Evolutionary conservation across 2,329 filamentous ascomycete species (phyloP).

Genomic region (Alternaria ventricosa): DNA sequence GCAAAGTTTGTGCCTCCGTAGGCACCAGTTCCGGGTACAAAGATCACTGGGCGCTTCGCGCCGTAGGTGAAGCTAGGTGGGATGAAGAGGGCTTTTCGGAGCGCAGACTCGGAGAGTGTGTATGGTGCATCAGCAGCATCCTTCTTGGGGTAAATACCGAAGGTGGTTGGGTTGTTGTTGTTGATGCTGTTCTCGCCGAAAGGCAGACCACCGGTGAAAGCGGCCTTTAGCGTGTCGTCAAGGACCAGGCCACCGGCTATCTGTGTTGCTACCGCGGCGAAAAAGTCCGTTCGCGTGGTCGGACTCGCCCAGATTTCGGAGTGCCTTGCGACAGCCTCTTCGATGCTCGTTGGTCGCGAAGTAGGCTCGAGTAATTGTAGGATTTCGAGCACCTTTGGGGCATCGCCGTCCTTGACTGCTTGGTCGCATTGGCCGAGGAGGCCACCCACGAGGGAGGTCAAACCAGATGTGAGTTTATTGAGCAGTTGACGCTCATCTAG

Average conservation of each 20-base stretch:
- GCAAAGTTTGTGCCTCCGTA: constrained; percentile 56
- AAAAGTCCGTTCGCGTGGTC: constrained; percentile 22
- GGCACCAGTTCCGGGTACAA: constrained; percentile 61
- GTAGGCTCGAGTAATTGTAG: constrained; percentile 22
- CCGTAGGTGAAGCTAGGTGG: constrained; percentile 54
- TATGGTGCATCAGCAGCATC: constrained; percentile 56
- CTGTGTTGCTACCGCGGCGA: constrained; percentile 26
- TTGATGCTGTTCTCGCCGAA: constrained; percentile 29
- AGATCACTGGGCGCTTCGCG: constrained; percentile 57
- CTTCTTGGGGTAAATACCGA: constrained; percentile 49
- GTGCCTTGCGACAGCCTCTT: constrained; percentile 12
- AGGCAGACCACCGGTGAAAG: constrained; percentile 18
- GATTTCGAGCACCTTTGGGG: constrained; percentile 15
- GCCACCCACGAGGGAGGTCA: constrained; percentile 10
- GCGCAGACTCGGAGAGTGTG: constrained; percentile 52
- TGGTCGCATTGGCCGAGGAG: constrained; percentile 18
- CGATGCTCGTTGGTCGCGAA: constrained; percentile 23
- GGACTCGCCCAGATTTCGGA: constrained; percentile 25
- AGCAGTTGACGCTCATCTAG: constrained; percentile 23
- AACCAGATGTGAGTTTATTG: background rate
- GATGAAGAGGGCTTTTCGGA: constrained; percentile 62
- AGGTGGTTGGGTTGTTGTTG: constrained; percentile 30
- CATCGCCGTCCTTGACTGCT: constrained; percentile 21
- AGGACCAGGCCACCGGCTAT: constrained; percentile 26
- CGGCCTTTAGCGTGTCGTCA: constrained; percentile 22